A percentile compares a stretch with the other conserved stretches of the same genome.
Conservation (phyloP, 1,284 basidiomycete genomes). For the Microbotryum lychnidis-dioicae region DNA sequence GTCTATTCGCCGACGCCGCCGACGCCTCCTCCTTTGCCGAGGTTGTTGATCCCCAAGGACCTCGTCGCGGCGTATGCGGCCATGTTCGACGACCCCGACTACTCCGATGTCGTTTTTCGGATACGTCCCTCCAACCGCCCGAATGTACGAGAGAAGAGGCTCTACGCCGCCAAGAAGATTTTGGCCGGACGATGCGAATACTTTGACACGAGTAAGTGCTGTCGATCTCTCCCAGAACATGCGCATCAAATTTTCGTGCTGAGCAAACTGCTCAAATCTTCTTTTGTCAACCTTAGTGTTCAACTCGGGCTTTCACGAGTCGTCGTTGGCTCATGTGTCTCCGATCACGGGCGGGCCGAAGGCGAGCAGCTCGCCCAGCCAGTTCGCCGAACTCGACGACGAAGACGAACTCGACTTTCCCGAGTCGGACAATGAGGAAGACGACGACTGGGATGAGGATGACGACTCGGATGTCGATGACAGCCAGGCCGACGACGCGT, state of each 20-base stretch:
- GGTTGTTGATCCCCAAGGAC: constrained; percentile 32
- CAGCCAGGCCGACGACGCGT: constrained; percentile 1
- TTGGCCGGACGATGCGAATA: constrained; percentile 40
- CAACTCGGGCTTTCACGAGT: constrained; percentile 31
- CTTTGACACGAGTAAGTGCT: constrained; percentile 33
- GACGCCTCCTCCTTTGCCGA: constrained; percentile 20
- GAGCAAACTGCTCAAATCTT: too few relatives aligned
- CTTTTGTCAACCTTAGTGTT: constrained; percentile 18
- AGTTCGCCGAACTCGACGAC: constrained; percentile 9
- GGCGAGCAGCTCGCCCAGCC: background rate
- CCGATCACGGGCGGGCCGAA: background rate
- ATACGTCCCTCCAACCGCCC: constrained; percentile 26
- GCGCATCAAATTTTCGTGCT: background rate
- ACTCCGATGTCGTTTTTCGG: constrained; percentile 35
- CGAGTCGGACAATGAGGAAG: constrained; percentile 7
- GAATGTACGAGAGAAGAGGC: constrained; percentile 27
- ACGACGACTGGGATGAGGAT: constrained; percentile 32
- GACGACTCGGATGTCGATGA: constrained; percentile 22
- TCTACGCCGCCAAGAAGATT: constrained; percentile 43
- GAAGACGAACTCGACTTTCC: constrained; percentile 15
- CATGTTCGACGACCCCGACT: constrained; percentile 36
- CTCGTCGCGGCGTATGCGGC: constrained; percentile 35
- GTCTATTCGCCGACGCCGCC: constrained; percentile 33
- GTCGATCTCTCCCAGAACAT: background rate
- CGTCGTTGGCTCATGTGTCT: constrained; percentile 1